phyloP scores from a whole-genome alignment of 2,329 filamentous ascomycete species.

The Teratosphaeria zuluensis region DNA sequence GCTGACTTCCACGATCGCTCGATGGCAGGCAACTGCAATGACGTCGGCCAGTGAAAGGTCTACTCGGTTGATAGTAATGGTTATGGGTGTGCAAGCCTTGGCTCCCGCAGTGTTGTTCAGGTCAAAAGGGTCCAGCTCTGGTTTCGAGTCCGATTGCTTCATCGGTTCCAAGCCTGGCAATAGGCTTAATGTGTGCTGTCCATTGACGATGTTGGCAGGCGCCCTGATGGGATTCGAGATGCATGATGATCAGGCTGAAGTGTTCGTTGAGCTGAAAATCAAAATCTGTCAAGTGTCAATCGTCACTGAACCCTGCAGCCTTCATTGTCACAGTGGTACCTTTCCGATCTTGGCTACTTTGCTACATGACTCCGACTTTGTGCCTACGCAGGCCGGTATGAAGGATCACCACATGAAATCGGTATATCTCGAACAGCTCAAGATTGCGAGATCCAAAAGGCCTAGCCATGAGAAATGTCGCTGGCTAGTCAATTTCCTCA shows the following conservation, averaged over 20 bases:
- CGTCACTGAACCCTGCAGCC: too few species aligned
- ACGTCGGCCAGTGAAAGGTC: slow-evolving; percentile 4
- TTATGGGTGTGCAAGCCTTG: background rate
- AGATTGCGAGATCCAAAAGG: too few species aligned
- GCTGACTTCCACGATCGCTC: background rate
- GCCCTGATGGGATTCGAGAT: background rate
- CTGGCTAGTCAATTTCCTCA: too few species aligned
- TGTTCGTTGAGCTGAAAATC: background rate
- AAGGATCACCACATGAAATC: too few species aligned
- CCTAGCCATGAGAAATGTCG: too few species aligned
- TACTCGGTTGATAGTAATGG: background rate
- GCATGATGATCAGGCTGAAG: background rate
- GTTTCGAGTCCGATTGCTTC: too few species aligned
- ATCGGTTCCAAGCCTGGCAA: background rate
- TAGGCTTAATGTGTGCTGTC: background rate
- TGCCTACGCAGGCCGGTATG: too few species aligned
- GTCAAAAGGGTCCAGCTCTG: background rate
- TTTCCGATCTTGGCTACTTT: too few species aligned
- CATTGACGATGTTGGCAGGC: background rate
- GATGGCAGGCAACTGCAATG: background rate
- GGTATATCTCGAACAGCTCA: too few species aligned
- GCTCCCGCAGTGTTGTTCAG: background rate
- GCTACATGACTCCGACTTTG: too few species aligned
- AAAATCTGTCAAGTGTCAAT: background rate
- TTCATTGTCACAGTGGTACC: too few species aligned